Base-by-base conservation (phyloP, 163 green algal species). In the Chlorella variabilis region DNA sequence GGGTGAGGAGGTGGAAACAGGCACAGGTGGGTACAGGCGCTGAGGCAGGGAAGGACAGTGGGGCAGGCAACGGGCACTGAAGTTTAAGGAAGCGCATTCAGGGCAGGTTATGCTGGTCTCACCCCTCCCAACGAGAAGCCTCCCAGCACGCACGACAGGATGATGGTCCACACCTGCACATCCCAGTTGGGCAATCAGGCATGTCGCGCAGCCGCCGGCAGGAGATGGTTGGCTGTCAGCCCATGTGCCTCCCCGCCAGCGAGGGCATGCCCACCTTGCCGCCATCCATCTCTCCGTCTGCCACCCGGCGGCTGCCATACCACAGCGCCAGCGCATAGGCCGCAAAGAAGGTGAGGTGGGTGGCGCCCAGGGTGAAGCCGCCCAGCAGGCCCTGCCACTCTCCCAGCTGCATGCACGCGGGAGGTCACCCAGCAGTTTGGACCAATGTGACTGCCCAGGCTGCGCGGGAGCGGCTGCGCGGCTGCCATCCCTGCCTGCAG, bases 291-390 rank as follows among this genome's bases (percentile, higher is more conserved):
- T 71, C 73, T 1, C 71, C 71, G 21, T 80, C 77, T 1, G 69
- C 75, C 33, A 91, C 74, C 4, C 77, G 48, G 1, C 68, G 79
- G 48, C 75, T 61, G 6, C 87, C 87, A 80, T 88, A 90, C 85
- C 84, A 89, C 4, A 86, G 48, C 1, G 83, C 42, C 21, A 87
- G 45, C 36, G 78, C 83, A 33, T 87, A 87, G 29, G 39, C 38
- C 7, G 45, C 56, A 48, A 67, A 83, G 56, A 82, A 86, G 18
- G 71, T 36, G 34, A 75, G 59, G 56, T 68, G 42, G 54, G 70
- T 81, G 33, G 84, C 83, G 51, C 84, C 87, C 31, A 93, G 61
- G 20, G 68, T 83, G 71, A 78, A 61, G 23, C 63, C 65, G 4
- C 67, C 67, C 69, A 78, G 38, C 51, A 77, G 39, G 54, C 69